Conservation (phyloP, 441 rosid species). For the Mallotus repandus region DNA sequence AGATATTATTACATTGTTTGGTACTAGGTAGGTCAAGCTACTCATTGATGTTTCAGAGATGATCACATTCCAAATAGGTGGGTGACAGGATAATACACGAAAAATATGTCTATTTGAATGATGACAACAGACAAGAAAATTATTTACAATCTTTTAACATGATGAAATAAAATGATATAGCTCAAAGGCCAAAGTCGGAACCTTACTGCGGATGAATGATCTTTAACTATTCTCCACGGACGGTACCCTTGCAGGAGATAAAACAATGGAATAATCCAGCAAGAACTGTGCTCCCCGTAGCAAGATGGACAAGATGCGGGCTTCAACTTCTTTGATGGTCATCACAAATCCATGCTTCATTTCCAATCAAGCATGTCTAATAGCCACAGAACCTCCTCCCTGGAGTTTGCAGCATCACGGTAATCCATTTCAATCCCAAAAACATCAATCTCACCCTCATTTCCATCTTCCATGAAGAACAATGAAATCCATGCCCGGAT, state of each 20-base stretch:
- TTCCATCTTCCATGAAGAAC: conserved; percentile 63
- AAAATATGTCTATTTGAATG: conserved; percentile 3
- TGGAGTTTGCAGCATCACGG: conserved; percentile 67
- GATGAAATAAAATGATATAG: background rate
- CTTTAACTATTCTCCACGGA: conserved; percentile 13
- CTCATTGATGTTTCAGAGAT: background rate
- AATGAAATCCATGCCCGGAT: conserved; percentile 83
- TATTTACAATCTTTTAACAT: conserved; percentile 21
- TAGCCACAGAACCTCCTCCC: conserved; percentile 88
- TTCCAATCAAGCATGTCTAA: conserved; percentile 93
- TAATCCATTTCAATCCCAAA: conserved; percentile 89
- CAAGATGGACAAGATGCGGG: background rate
- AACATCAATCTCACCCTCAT: conserved; percentile 57
- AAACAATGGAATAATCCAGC: background rate
- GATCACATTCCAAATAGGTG: background rate
- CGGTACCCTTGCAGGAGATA: background rate
- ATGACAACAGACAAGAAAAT: conserved; percentile 11
- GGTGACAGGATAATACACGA: background rate
- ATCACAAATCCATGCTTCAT: conserved; percentile 31
- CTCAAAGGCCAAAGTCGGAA: background rate
- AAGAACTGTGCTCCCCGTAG: background rate
- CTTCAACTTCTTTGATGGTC: conserved; percentile 2
- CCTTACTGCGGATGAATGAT: background rate
- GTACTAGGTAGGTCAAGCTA: background rate
- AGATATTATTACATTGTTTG: background rate